phyloP scores from a whole-genome alignment of 2,329 filamentous ascomycete species.

The Aspergillus sp. region DNA sequence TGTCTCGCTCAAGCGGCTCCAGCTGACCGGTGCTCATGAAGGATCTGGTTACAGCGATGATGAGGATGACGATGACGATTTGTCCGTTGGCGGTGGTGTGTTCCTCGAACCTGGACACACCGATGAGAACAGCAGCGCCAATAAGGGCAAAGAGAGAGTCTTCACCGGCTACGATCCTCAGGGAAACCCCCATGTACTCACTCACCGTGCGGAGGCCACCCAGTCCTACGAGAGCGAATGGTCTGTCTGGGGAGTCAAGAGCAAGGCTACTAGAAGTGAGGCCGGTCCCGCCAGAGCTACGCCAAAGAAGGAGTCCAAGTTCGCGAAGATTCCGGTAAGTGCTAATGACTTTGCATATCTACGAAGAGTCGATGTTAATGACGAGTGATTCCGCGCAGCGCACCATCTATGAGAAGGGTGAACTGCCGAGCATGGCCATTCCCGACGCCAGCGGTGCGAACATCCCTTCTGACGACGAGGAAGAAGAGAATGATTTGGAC shows the following conservation, averaged over 20 bases:
- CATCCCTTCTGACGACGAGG: slow-evolving; percentile 26
- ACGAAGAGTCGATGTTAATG: background rate
- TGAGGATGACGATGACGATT: slow-evolving; percentile 19
- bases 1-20: slow-evolving; percentile 8
- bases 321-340: slow-evolving; percentile 27
- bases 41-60: background rate
- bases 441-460: slow-evolving; percentile 20
- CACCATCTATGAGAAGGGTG: slow-evolving; percentile 20
- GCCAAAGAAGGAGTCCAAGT: slow-evolving; percentile 18
- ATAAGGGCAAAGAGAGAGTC: slow-evolving; percentile 4
- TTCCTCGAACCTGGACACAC: slow-evolving; percentile 20
- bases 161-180: slow-evolving; percentile 26
- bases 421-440: slow-evolving; percentile 20
- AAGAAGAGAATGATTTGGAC: slow-evolving; percentile 22
- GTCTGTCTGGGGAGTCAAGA: slow-evolving; percentile 18
- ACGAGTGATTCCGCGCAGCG: slow-evolving; percentile 21
- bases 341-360: background rate
- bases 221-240: slow-evolving; percentile 15
- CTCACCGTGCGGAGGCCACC: slow-evolving; percentile 3
- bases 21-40: background rate
- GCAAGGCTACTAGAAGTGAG: background rate
- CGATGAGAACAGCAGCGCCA: slow-evolving; percentile 5
- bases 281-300: background rate
- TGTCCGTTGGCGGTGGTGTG: slow-evolving; percentile 21
- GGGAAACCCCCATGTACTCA: slow-evolving; percentile 21